Evolutionary conservation across 2,329 filamentous ascomycete species (phyloP), one percentile per base, ranked within the genome.

Genomic region (Magnaporthiopsis poae): DNA sequence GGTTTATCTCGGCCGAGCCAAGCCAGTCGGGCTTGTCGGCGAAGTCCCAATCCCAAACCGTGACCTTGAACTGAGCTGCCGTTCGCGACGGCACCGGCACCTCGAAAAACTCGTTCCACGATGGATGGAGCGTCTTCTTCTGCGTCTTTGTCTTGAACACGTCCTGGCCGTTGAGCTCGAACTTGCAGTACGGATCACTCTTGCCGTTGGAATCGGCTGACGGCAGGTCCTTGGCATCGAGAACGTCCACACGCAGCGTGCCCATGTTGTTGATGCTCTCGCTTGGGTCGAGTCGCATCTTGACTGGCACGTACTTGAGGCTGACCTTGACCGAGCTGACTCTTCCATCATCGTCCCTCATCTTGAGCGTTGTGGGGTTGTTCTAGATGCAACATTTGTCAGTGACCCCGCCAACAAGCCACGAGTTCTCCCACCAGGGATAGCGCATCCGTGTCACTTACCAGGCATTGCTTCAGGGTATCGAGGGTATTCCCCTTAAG

Each of bases 181-280:
- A 99, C 74, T 94, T 94, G 84, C 91, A 96, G 81, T 94, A 99
- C 5, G 95, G 95, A 74, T 99, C 95, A 72, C 92, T 97, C 84
- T 90, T 98, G 71, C 95, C 95, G 74, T 99, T 99, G 46, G 92
- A 88, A 74, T 99, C 95, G 35, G 94, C 94, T 1, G 95, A 88
- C 9, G 95, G 95, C n/a, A 99, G 85, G 68, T 96, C 89, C 11
- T 86, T 80, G 25, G 89, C 95, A 76, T 96, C 92, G 56, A 98
- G 80, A 25, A 99, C 85, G 73, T 98, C 92, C n/a, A 99, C 91
- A 27, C 93, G 90, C 29, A 99, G 87, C 67, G 88, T 93, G 68
- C 95, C 95, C 87, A 96, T 96, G 78, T 99, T 99, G 85, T 97
- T 98, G 82, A 99, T 96, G 74, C 92, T 97, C 78, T 99, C 95